Conservation (phyloP, 2,329 filamentous ascomycete species). For the Fusarium clavum region DNA sequence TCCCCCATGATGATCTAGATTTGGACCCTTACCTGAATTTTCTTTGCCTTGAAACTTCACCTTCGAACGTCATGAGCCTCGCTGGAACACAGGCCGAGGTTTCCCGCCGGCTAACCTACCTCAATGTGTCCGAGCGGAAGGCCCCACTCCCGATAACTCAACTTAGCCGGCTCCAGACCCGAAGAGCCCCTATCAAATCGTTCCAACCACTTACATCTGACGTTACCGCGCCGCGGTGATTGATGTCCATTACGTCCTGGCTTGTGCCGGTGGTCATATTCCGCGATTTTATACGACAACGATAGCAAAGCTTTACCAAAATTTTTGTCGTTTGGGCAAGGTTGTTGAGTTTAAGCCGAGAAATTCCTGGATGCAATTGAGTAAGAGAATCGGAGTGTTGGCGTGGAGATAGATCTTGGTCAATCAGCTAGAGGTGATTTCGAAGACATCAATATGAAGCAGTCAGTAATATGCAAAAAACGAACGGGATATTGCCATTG, state of each 20-base stretch:
- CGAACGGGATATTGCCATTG: background rate
- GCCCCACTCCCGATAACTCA: conserved; percentile 27
- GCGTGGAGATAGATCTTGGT: background rate
- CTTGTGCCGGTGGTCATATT: conserved; percentile 32
- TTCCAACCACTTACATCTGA: conserved; percentile 12
- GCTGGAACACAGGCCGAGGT: conserved; percentile 42
- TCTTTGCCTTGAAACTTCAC: conserved; percentile 13
- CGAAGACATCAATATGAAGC: background rate
- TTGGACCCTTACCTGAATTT: background rate
- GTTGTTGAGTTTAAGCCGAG: conserved; percentile 20
- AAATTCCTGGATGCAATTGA: conserved; percentile 24
- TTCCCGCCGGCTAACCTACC: conserved; percentile 36
- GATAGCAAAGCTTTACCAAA: conserved; percentile 22
- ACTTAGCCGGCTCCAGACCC: conserved; percentile 39
- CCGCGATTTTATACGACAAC: conserved; percentile 34
- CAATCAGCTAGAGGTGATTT: background rate
- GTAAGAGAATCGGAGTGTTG: conserved; percentile 13
- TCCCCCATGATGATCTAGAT: background rate
- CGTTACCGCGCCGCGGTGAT: conserved; percentile 37
- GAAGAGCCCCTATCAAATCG: conserved; percentile 32
- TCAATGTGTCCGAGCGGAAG: conserved; percentile 12
- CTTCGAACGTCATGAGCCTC: conserved; percentile 29
- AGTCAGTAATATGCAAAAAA: background rate
- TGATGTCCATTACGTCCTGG: conserved; percentile 43
- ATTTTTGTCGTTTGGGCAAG: conserved; percentile 9